Conservation (phyloP, 2,329 filamentous ascomycete genomes). For the Neopestalotiopsis sp. region DNA sequence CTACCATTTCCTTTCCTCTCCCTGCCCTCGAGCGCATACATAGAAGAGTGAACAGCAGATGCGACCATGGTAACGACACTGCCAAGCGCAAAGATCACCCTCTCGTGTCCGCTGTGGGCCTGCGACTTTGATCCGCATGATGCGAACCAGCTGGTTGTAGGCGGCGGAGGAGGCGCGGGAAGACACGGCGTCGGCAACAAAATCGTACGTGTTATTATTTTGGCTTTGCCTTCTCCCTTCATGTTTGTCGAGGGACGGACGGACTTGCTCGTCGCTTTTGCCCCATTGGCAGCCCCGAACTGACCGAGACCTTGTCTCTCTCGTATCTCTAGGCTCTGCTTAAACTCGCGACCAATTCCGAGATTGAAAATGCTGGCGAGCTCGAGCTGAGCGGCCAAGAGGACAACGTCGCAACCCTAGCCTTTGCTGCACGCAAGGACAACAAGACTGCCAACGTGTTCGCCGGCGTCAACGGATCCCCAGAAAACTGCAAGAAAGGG, state of each 20-base stretch:
- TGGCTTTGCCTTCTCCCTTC: constrained; percentile 7
- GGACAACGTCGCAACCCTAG: constrained; percentile 87
- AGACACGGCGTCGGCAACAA: constrained; percentile 85
- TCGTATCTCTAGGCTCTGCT: constrained; percentile 64
- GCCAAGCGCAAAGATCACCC: constrained; percentile 63
- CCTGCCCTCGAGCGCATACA: background rate
- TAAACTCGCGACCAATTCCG: constrained; percentile 68
- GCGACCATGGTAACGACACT: constrained; percentile 37
- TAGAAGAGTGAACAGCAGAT: background rate
- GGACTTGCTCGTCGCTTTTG: background rate
- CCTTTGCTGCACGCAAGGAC: constrained; percentile 63
- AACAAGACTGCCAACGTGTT: constrained; percentile 63
- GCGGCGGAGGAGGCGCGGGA: constrained; percentile 84
- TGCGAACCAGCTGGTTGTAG: constrained; percentile 76
- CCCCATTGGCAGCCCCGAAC: background rate
- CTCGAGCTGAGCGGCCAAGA: constrained; percentile 82
- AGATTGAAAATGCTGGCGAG: constrained; percentile 70
- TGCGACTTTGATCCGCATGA: constrained; percentile 88
- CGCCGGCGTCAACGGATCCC: constrained; percentile 85
- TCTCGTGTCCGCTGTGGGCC: constrained; percentile 84
- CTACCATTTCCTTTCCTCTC: background rate
- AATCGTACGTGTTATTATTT: constrained; percentile 62
- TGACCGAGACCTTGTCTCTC: background rate
- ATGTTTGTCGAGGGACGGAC: constrained; percentile 17
- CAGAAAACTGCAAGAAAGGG: constrained; percentile 72